A percentile compares a stretch with the other conserved stretches of the same genome.
Conservation (phyloP, 2,329 filamentous ascomycete genomes). For the Colletotrichum godetiae region DNA sequence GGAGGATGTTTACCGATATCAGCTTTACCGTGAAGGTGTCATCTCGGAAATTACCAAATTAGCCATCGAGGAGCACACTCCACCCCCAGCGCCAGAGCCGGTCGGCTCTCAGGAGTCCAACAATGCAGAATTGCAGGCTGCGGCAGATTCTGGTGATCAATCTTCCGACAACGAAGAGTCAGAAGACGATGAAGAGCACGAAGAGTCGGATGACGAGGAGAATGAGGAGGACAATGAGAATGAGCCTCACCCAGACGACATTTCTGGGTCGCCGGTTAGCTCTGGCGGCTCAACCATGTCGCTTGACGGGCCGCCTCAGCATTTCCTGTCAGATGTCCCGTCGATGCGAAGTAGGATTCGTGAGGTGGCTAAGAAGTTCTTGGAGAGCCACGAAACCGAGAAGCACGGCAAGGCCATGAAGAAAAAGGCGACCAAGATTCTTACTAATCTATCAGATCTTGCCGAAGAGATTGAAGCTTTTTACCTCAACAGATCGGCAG, state of each 20-base stretch:
- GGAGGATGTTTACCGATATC: slow-evolving; percentile 90
- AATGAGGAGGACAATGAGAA: slow-evolving; percentile 61
- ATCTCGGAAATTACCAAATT: slow-evolving; percentile 90
- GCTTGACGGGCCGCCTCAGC: slow-evolving; percentile 64
- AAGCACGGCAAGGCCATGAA: slow-evolving; percentile 78
- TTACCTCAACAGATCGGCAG: slow-evolving; percentile 69
- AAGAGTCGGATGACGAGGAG: slow-evolving; percentile 64
- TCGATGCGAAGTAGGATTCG: slow-evolving; percentile 80
- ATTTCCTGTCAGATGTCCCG: slow-evolving; percentile 58
- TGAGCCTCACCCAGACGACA: slow-evolving; percentile 59
- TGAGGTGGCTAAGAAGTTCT: slow-evolving; percentile 81
- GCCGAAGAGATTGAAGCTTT: slow-evolving; percentile 78
- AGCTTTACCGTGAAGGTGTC: slow-evolving; percentile 97
- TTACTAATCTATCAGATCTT: slow-evolving; percentile 77
- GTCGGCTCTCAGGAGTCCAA: slow-evolving; percentile 34
- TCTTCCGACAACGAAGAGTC: slow-evolving; percentile 60
- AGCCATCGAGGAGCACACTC: slow-evolving; percentile 61
- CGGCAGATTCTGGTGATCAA: slow-evolving; percentile 40
- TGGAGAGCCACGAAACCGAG: slow-evolving; percentile 84
- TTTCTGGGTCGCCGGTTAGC: slow-evolving; percentile 74
- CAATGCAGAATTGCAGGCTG: slow-evolving; percentile 18
- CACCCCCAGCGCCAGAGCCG: slow-evolving; percentile 44
- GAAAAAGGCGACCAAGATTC: slow-evolving; percentile 80
- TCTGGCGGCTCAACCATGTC: slow-evolving; percentile 76
- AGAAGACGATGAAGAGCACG: slow-evolving; percentile 58